Evolutionary conservation across 2,329 filamentous ascomycete species (phyloP).

Genomic region (Ascocoryne sarcoides): DNA sequence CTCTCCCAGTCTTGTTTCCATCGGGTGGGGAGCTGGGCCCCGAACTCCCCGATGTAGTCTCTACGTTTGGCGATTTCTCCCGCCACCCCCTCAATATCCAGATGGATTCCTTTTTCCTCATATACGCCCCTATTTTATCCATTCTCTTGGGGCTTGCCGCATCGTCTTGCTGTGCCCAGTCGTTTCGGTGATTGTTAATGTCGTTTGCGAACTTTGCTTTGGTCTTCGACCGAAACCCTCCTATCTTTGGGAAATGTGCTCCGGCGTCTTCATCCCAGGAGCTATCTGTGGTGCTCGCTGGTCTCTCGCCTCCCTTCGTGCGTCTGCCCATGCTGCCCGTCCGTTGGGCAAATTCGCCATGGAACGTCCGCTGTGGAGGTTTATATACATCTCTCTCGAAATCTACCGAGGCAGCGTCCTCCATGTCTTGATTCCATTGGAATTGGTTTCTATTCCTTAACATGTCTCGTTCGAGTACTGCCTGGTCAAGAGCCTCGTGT

Average conservation of each 20-base stretch:
- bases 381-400: slow-evolving; percentile 22
- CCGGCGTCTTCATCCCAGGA: slow-evolving; percentile 11
- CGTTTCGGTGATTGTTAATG: slow-evolving; percentile 23
- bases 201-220: slow-evolving; percentile 11
- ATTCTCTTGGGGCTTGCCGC: slow-evolving; percentile 15
- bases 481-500: slow-evolving; percentile 20
- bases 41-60: slow-evolving; percentile 7
- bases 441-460: slow-evolving; percentile 35
- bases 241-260: neutral
- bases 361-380: slow-evolving; percentile 29
- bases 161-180: slow-evolving; percentile 50
- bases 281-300: slow-evolving; percentile 20
- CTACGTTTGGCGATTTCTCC: slow-evolving; percentile 16
- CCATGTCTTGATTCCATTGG: slow-evolving; percentile 32
- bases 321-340: neutral
- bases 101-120: slow-evolving; percentile 40
- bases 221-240: slow-evolving; percentile 6
- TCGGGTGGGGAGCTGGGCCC: slow-evolving; percentile 13
- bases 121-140: slow-evolving; percentile 20
- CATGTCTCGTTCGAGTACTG: slow-evolving; percentile 30
- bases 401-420: slow-evolving; percentile 30
- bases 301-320: slow-evolving; percentile 9
- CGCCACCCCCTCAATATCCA: slow-evolving; percentile 40
- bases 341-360: slow-evolving; percentile 17
- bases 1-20: slow-evolving; percentile 9